Evolutionary conservation across 2,329 filamentous ascomycete species (phyloP), one percentile per base, ranked within the genome.

Genomic region (Cladosporium halotolerans): DNA sequence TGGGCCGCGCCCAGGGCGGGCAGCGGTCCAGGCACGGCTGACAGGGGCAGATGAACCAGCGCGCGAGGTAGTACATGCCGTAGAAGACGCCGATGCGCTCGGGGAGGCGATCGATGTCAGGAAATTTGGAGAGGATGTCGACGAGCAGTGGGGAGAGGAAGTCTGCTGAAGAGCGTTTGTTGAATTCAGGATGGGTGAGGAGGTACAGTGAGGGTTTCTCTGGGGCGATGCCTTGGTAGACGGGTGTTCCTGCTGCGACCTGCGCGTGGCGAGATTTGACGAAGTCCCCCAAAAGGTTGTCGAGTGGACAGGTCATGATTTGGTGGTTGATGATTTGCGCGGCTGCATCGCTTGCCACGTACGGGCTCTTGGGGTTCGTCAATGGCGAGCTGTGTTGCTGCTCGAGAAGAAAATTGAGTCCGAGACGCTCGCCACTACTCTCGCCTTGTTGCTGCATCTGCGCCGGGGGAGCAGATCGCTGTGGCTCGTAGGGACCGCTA

Each of bases 141-240:
- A 88, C 91, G 66, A 95, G 88, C 11, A 95, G 80, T 60, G 88
- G 88, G 6, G 88, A 92, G 1, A 95, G 75, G 1, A 88, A 88
- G 44, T 53, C 51, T 49, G 38, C 62, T 79, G 43, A 11, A 9
- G 51, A 32, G 13, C 51, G 43, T 18, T 51, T 51, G 36, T 39
- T 39, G 31, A 14, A n/a, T 7, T 73, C 73, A 0, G 88, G 86
- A 64, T 92, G 88, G 38, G 92, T 79, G 4, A 95, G 78, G 1
- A 86, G 87, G 0, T 84, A 85, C 53, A 95, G 86, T 54, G 85
- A 88, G 1, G 89, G 89, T 64, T 95, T 91, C 11, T 81, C 77
- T 0, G 89, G 89, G 0, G 88, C 89, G 7, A 88, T 78, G 8
- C 92, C 79, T 42, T 86, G 81, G 39, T 82, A 76, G 8, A 77